Conservation (phyloP, 345 rosid genomes). For the Barbarea vulgaris region DNA sequence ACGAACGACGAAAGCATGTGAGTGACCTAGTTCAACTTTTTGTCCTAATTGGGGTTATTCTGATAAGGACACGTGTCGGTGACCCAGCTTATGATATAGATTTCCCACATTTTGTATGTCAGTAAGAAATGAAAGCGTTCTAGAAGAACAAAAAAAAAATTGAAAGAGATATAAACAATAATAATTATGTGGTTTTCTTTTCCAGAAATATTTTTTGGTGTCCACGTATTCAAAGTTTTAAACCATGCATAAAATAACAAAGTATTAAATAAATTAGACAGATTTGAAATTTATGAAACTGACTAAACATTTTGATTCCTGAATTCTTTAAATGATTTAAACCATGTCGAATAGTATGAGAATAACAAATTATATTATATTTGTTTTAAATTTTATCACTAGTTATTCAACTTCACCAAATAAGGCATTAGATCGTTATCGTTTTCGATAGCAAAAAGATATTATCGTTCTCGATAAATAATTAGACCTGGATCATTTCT, state of each 20-base stretch:
- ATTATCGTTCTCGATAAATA: neutral
- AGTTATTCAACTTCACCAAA: neutral
- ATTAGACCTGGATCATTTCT: too few species aligned
- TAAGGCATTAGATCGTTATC: neutral
- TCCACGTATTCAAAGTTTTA: neutral
- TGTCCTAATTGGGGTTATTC: constrained; percentile 21
- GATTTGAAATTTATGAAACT: neutral
- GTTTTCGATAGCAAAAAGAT: neutral
- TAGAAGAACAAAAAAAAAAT: neutral
- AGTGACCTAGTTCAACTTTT: constrained; percentile 5
- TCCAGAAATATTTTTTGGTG: neutral
- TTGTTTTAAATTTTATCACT: neutral
- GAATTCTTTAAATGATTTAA: neutral
- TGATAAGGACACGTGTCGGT: constrained; percentile 32
- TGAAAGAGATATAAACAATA: neutral
- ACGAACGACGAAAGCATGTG: constrained; percentile 20
- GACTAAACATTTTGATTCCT: neutral
- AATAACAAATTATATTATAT: too few species aligned
- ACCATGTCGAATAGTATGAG: neutral
- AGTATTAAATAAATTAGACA: neutral
- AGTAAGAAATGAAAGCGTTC: neutral
- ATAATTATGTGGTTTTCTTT: neutral
- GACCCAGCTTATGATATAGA: neutral
- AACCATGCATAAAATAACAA: neutral
- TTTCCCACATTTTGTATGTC: constrained; percentile 14